Evolutionary conservation across 2,329 filamentous ascomycete species (phyloP), one percentile per base, ranked within the genome.

Genomic region (Myriangium duriaei): DNA sequence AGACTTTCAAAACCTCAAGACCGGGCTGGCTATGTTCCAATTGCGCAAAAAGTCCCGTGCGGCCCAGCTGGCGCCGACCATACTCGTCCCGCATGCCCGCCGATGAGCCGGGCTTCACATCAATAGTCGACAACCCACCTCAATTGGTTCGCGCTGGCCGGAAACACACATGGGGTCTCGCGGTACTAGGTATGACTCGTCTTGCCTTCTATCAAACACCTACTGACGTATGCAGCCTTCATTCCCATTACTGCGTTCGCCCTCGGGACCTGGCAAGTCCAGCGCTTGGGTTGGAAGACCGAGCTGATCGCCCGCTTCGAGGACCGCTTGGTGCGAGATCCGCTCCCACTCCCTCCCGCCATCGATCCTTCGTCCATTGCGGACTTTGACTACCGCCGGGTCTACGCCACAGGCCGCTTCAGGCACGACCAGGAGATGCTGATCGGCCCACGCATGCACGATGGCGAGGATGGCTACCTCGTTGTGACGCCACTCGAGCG

Each of bases 361-460:
- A 70, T 98, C 45, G 86, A 96, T 56, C 80, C 84, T 0, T 64
- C 68, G n/a, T 85, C 80, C 7, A 71, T 95, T 48, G 66, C 76
- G 47, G 85, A 93, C 26, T 98, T 98, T 57, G 88, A 98, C 59
- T 95, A 88, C 63, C 74, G 91, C 43, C 74, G 84, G 40, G 82
- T 98, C 34, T 72, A 74, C 45, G 80, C 85, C 9, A 74, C 67
- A 0, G 91, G 91, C 7, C 65, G 60, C 40, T 77, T 85, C 49
- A 67, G 81, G 28, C 91, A 98, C 60, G 87, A 95, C 56, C 76
- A 82, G 57, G 91, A 98, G 66, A 98, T 98, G 87, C 69, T 98
- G 37, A 77, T 98, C 42, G 91, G 91, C 1, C 91, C 91, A 41
- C 76, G 91, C 33, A 76, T 94, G 65, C 72, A 77, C 45, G 88